A percentile compares a stretch with the other conserved stretches of the same genome.
Conservation (phyloP, 179 eudicot genomes). For the Camellia oleifera region DNA sequence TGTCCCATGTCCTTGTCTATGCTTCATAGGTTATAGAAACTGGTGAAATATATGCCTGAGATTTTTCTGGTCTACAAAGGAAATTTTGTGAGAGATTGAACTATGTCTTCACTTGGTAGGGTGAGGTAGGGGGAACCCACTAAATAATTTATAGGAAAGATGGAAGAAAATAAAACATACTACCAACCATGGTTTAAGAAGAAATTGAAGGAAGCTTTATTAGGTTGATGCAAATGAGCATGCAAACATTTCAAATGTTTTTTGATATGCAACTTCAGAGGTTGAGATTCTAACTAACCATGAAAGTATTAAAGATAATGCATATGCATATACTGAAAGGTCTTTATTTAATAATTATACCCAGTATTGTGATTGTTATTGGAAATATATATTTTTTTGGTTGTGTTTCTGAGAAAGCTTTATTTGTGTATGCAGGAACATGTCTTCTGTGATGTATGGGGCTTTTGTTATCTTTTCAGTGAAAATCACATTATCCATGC, state of each 20-base stretch:
- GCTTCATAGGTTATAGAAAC: not conserved
- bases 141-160: not conserved
- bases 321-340: not conserved
- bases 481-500: slow-evolving; percentile 72
- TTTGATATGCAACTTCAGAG: not conserved
- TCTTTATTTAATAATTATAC: too few species aligned
- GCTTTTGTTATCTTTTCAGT: slow-evolving; percentile 63
- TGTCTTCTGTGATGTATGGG: slow-evolving; percentile 66
- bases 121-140: not conserved
- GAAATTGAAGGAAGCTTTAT: not conserved
- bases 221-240: not conserved
- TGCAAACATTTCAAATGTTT: not conserved
- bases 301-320: not conserved
- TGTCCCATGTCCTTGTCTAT: too few species aligned
- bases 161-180: not conserved
- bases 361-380: slow-evolving; percentile 5
- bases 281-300: not conserved
- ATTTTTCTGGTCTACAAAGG: not conserved
- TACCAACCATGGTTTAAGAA: not conserved
- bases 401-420: not conserved
- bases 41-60: not conserved
- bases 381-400: not conserved
- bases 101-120: not conserved
- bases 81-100: not conserved
- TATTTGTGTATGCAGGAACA: slow-evolving; percentile 59